Percentiles rank a stretch among this genome's conserved stretches.
phyloP scores from a whole-genome alignment of 257 asterid genomes.

The Thymus quinquecostatus region DNA sequence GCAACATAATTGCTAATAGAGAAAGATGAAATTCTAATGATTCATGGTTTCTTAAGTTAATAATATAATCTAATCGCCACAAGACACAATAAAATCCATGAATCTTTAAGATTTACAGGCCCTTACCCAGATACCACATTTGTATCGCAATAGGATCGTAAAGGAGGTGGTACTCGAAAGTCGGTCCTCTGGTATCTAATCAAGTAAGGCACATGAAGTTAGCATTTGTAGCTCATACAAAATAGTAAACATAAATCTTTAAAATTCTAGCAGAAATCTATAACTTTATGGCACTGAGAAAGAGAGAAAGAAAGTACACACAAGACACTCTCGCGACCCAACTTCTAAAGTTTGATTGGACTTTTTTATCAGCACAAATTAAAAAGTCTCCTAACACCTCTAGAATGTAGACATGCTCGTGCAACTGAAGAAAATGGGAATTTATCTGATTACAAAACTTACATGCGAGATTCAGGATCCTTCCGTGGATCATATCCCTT shows the following conservation, averaged over 20 bases:
- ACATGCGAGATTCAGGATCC: constrained; percentile 95
- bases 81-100: background rate
- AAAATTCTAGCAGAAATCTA: background rate
- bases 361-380: constrained; percentile 10
- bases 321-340: background rate
- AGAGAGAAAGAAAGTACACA: background rate
- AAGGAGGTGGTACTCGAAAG: constrained; percentile 78
- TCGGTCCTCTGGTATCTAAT: constrained; percentile 77
- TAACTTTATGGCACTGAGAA: background rate
- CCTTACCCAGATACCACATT: constrained; percentile 55
- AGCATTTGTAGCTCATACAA: constrained; percentile 23
- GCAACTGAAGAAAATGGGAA: constrained; percentile 9
- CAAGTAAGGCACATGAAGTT: constrained; percentile 19
- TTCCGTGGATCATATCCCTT: constrained; percentile 98
- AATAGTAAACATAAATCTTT: constrained; percentile 12
- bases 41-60: constrained; percentile 5
- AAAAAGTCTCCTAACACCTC: background rate
- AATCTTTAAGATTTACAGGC: constrained; percentile 18
- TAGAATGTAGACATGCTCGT: constrained; percentile 21
- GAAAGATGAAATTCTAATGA: constrained; percentile 6
- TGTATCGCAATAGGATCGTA: constrained; percentile 57
- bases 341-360: constrained; percentile 11
- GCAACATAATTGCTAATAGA: constrained; percentile 21
- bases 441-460: constrained; percentile 37
- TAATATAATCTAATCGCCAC: constrained; percentile 2